Evolutionary conservation across 352 stramenopile species (phyloP), one percentile per base, ranked within the genome.

Genomic region (Globisporangium paroecandrum): DNA sequence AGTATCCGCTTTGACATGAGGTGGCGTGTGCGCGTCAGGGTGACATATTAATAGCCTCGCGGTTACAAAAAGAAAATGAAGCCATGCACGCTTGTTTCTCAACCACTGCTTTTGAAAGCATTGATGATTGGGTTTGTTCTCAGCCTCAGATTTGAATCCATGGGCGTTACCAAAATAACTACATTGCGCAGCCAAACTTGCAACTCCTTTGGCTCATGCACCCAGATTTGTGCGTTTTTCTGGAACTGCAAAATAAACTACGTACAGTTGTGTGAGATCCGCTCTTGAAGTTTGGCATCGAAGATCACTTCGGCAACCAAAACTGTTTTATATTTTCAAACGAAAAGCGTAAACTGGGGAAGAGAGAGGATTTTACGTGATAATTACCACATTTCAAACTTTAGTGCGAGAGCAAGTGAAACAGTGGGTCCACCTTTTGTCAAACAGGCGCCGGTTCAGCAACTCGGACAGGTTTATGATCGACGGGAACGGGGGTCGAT

Each of bases 261-360:
- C 41, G 12, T 6, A 46, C 3, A 3, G 38, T 24, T 32, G 18
- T 22, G 46, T 55, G 47, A 25, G 47, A 55, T 29, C 9, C 3
- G 24, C 51, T 13, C 27, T 62, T 62, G 34, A 63, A 63, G 58
- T 63, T 62, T 63, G 58, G 36, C 20, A 51, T 20, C 13, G 27
- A 64, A 64, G 38, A 56, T 64, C 36, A 38, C 38, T 54, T 49
- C 58, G 38, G 36, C 36, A 63, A 27, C 51, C 7, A 49, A 49
- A 49, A n/a, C 41, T 49, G 41, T 49, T 49, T 20, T 49, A 49
- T 49, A 49, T 49, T n/a, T 49, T n/a, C 15, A 51, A 62, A 36
- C 32, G n/a, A n/a, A 49, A 46, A 13, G 38, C 4, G 38, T 46
- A 15, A 43, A 43, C 36, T 12, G 36, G 36, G 9, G 1, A 32